Evolutionary conservation across 257 asterid genomes (phyloP).

Genomic region (Nyctanthes arbortristis): DNA sequence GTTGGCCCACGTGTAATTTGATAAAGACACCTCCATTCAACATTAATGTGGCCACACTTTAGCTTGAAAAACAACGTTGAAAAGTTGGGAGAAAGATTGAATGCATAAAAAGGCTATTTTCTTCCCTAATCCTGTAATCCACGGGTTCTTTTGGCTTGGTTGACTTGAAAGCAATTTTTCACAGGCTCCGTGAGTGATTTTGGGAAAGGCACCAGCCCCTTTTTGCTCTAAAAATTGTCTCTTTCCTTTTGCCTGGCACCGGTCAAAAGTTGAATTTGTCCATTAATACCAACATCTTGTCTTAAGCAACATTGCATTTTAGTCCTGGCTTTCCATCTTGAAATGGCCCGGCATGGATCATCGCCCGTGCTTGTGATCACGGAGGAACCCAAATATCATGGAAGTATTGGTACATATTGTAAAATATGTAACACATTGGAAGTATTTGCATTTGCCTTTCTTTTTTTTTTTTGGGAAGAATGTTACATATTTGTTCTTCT

Average conservation of each 20-base stretch:
- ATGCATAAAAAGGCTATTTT: background rate
- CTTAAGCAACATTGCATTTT: too few relatives aligned
- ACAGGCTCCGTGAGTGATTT: background rate
- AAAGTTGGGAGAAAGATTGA: background rate
- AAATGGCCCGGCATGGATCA: too few relatives aligned
- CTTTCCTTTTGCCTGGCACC: conserved; percentile 24
- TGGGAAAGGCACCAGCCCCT: background rate
- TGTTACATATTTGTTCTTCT: too few relatives aligned
- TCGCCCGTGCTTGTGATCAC: too few relatives aligned
- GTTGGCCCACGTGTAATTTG: conserved; percentile 46
- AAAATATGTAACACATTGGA: too few relatives aligned
- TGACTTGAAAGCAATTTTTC: background rate
- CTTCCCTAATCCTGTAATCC: background rate
- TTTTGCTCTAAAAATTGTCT: conserved; percentile 27
- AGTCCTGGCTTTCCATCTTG: too few relatives aligned
- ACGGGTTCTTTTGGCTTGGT: conserved; percentile 5
- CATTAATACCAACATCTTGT: too few relatives aligned
- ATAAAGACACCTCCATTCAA: background rate
- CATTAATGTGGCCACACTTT: background rate
- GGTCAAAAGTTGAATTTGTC: conserved; percentile 21
- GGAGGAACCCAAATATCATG: too few relatives aligned
- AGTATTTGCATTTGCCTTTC: too few relatives aligned
- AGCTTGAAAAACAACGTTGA: background rate
- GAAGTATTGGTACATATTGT: too few relatives aligned
- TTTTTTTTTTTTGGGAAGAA: too few relatives aligned